Base-by-base conservation (phyloP, 2,329 filamentous ascomycete genomes). In the Cercospora citrullina region DNA sequence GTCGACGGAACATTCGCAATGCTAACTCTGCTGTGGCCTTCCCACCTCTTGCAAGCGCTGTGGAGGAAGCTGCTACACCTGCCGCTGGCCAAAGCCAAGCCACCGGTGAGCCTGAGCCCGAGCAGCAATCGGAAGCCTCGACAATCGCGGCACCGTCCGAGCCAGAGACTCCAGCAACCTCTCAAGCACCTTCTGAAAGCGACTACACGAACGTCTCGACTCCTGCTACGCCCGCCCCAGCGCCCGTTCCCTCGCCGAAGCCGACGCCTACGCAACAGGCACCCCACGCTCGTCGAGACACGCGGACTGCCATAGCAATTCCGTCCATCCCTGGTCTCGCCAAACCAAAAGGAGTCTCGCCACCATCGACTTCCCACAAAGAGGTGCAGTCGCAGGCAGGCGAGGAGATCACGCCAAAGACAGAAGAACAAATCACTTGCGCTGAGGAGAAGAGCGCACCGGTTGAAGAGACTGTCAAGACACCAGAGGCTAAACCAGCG, bases 101-200 rank as follows among this genome's bases (percentile, higher is more conserved):
- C 23, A 74, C 77, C 36, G 62, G 36, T 21, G 62, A 64, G 23
- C 30, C 30, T 33, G 62, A 64, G 51, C 30, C 31, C 1, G 72
- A 77, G 72, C 65, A 71, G 30, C 77, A 79, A 61, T 83, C 82
- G 0, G 81, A 82, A 64, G 76, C 79, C 8, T 83, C 81, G 2
- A 83, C 82, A 12, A 75, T 81, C 10, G 80, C 82, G 30, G 79
- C 79, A 12, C 77, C 79, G 7, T 83, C 82, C 14, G 81, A 84
- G 77, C 74, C 80, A 6, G 86, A 87, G 69, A 88, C 87, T 1
- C 87, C 87, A 9, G 83, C 84, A 3, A 86, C 86, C 8, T 87
- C 87, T 8, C 84, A 87, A 68, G 83, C 84, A 51, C 85, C 85
- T 9, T 89, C 87, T 2, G 86, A 88, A 70, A 80, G 79, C 36